Base-by-base conservation (phyloP, 2,329 filamentous ascomycete species). In the Furcasterigmium furcatum region DNA sequence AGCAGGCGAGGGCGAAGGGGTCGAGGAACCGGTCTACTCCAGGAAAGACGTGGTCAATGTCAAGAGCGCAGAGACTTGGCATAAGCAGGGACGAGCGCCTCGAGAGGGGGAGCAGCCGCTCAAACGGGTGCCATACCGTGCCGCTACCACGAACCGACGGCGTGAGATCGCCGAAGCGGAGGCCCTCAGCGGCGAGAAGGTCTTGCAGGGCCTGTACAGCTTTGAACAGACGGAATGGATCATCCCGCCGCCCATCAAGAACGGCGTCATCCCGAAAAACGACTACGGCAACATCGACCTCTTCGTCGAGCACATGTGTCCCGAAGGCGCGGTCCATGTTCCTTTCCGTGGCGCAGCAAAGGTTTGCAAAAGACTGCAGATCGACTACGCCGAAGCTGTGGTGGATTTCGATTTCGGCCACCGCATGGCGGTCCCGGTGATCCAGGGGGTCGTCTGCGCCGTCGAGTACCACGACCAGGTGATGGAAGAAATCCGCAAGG, bases 391-490 rank as follows among this genome's bases (percentile, higher is more conserved):
- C 0, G 94, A 97, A 65, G 94, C 94, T 1, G 94, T 96, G 3
- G 91, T 91, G 0, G 94, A 90, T 2, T 99, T 99, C 61, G 94
- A 99, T 60, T 99, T 97, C 62, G 92, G 92, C 1, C 86, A 94
- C 56, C 87, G 94, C 49, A 91, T 94, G 77, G 94, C 94, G 5
- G 90, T 97, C 1, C 94, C 94, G 0, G 83, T 96, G 1, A 87
- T 97, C 22, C 86, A 88, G 44, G 94, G 92, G 1, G 90, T 96
- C 1, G 91, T 99, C 0, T 80, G 96, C 2, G 89, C 92, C 0
- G 79, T 83, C 51, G 91, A 95, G 64, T 78, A 96, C 53, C 80
- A 88, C 49, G 81, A 84, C 14, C 62, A 79, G 27, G 77, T 96
- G 1, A 82, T 88, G 61, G 86, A 89, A 58, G 87, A 91, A 51